phyloP scores from a whole-genome alignment of 208 protist genomes.

The Wallacemonas rigidus region DNA sequence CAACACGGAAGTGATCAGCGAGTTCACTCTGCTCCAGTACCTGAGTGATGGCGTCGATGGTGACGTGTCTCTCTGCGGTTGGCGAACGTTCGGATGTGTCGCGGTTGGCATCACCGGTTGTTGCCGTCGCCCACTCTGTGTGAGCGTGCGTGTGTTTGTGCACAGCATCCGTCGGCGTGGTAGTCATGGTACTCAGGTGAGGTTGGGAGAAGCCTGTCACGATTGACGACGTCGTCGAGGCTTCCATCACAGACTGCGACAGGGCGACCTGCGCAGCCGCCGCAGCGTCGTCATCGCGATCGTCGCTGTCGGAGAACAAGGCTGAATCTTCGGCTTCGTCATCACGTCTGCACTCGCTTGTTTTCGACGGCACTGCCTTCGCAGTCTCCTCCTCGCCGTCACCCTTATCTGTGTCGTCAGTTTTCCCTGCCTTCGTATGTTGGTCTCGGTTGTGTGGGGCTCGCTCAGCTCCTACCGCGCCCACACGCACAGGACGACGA shows the following conservation, averaged over 20 bases:
- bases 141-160: background rate
- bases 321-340: background rate
- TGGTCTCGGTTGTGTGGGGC: background rate
- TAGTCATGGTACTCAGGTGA: background rate
- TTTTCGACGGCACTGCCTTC: background rate
- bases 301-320: background rate
- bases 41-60: background rate
- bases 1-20: conserved; percentile 20
- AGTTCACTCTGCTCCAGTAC: conserved; percentile 1
- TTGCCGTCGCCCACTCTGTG: too few relatives aligned
- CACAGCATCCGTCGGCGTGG: background rate
- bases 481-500: too few relatives aligned
- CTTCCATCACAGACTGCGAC: background rate
- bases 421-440: background rate
- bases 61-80: background rate
- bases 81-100: too few relatives aligned
- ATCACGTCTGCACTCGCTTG: background rate
- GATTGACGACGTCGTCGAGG: background rate
- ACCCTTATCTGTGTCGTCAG: background rate
- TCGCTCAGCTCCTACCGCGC: too few relatives aligned
- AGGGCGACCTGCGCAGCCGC: background rate
- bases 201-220: conserved; percentile 1
- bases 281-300: background rate
- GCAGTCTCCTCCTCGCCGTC: background rate
- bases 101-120: too few relatives aligned